Evolutionary conservation across 495 filamentous ascomycete genomes (phyloP).

Genomic region (Neurospora sp.): DNA sequence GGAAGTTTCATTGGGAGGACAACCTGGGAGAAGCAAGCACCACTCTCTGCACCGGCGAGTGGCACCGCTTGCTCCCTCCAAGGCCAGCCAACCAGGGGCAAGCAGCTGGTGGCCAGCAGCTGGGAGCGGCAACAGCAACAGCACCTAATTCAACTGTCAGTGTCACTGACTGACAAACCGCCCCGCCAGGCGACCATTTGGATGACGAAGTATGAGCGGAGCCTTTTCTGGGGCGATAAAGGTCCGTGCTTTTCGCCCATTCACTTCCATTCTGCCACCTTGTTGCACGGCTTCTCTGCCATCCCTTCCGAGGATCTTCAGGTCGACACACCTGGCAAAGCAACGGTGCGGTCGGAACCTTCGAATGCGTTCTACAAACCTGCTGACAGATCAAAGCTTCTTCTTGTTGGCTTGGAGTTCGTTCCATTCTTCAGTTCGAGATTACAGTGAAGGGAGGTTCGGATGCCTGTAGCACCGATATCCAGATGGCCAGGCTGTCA

Average conservation of each 20-base stretch:
- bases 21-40: background rate
- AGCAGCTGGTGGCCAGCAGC: conserved; percentile 3
- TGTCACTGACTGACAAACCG: background rate
- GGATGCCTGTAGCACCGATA: background rate
- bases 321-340: background rate
- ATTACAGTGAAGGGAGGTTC: background rate
- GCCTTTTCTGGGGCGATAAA: conserved; percentile 22
- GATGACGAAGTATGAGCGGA: conserved; percentile 27
- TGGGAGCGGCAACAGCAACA: conserved; percentile 1
- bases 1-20: conserved; percentile 1
- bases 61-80: background rate
- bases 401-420: background rate
- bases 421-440: background rate
- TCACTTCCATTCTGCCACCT: conserved; percentile 2
- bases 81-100: conserved; percentile 9
- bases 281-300: background rate
- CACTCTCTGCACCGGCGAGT: background rate
- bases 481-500: background rate
- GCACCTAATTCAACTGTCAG: background rate
- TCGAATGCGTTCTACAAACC: background rate
- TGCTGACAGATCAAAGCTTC: background rate
- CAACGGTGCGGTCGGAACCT: background rate
- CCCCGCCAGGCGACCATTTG: conserved; percentile 24
- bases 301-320: background rate
- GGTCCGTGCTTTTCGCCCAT: conserved; percentile 19